Evolutionary conservation across 75 land plant genomes (phyloP), one percentile per base, ranked within the genome.

Genomic region (Pinus albicaulis): DNA sequence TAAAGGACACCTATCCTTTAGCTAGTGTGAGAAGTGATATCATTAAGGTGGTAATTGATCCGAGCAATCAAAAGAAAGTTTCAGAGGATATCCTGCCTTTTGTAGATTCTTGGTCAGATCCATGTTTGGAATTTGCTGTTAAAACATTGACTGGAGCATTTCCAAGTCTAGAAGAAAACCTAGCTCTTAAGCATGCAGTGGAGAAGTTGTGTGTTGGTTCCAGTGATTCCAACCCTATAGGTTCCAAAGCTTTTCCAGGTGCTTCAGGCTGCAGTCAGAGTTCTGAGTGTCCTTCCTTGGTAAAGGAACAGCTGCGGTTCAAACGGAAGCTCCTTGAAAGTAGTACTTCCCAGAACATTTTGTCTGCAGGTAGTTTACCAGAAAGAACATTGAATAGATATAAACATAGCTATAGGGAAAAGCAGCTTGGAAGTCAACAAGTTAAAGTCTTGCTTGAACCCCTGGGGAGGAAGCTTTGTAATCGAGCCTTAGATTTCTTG

Each of bases 381-480:
- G 48, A 34, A 41, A 68, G 41, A 68, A 23, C n/a, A 68, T 38
- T 36, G 71, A 68, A 20, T 68, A 20, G 71, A 19, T 68, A 44
- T 68, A 38, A 41, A n/a, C 48, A 68, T 34, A 17, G 48, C 41
- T 68, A n/a, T 68, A 68, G 71, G 41, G 71, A 68, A 52, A 68
- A 68, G 48, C 71, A 68, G 48, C 70, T 65, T 65, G 28, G n/a
- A 19, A 65, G 70, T 7, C 44, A 68, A 41, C 38, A 38, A 19
- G 34, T n/a, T 68, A 68, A 68, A 68, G 48, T 19, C 44, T 68
- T 68, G 34, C 71, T 68, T 68, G 71, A 68, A 68, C 71, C 48
- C 71, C 71, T 68, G 20, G 71, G 71, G 71, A 68, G 71, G 48
- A 68, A 68, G 48, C 71, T 68, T 22, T 68, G 71, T 38, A 68